Percentiles rank a stretch among this genome's conserved stretches.
phyloP scores from a whole-genome alignment of 768 basidiomycete species.

The Cystofilobasidium ferigula region DNA sequence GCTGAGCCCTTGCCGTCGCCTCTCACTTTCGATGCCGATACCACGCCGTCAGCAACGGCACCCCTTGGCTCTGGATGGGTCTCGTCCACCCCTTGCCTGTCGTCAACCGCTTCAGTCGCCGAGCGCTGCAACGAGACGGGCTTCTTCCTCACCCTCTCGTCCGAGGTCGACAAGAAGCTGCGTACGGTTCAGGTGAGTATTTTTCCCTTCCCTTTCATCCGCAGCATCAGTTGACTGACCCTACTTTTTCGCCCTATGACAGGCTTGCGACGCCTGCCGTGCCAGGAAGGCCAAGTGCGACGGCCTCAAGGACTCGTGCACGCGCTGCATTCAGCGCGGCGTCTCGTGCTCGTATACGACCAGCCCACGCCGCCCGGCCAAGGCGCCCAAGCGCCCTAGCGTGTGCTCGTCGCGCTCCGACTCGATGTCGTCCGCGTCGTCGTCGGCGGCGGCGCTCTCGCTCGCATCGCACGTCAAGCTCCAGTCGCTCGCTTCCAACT shows the following conservation, averaged over 20 bases:
- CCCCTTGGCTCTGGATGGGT: conserved; percentile 4
- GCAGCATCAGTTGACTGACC: not conserved
- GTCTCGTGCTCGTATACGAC: not conserved
- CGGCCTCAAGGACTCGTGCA: conserved; percentile 9
- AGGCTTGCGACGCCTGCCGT: conserved; percentile 14
- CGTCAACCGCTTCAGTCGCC: not conserved
- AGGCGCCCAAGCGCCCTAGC: not conserved
- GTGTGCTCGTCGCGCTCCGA: not conserved
- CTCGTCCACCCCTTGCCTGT: not conserved
- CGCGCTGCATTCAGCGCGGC: conserved; percentile 10
- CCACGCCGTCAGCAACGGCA: not conserved
- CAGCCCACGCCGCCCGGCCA: not conserved
- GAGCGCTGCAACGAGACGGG: not conserved
- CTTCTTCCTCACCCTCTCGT: not conserved
- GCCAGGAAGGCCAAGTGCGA: conserved; percentile 7
- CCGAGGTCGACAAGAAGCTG: conserved; percentile 6
- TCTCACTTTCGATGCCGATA: not conserved
- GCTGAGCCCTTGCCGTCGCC: not conserved
- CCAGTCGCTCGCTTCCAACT: not conserved
- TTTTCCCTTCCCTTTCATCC: not conserved
- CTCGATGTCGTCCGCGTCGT: not conserved
- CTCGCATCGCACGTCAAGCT: conserved; percentile 1
- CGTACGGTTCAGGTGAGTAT: not conserved
- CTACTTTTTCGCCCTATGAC: not conserved
- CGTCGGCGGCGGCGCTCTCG: not conserved